These are phyloP conservation scores for Aspergillus texensis DNA, from an alignment of 2,329 filamentous ascomycete species.

Conservation along the genomic window DNA sequence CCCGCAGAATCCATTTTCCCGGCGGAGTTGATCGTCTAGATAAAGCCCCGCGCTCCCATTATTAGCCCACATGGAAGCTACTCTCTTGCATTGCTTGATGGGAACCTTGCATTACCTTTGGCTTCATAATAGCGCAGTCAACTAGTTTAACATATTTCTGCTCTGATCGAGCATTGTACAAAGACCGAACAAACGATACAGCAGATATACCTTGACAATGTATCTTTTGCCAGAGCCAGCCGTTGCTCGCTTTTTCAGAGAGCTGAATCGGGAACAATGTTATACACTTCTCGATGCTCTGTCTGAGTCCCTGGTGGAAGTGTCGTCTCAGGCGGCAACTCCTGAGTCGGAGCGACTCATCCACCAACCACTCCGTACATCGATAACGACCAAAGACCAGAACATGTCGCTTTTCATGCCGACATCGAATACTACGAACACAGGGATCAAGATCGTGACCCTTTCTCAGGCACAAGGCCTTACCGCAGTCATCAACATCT, in stretches of 20 bases:
- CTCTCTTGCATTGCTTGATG: background rate
- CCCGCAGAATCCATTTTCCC: background rate
- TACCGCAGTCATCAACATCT: conserved; percentile 70
- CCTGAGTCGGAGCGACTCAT: conserved; percentile 32
- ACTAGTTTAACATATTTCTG: background rate
- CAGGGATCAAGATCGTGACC: conserved; percentile 74
- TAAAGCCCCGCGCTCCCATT: background rate
- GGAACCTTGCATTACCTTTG: background rate
- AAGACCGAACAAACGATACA: background rate
- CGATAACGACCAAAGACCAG: conserved; percentile 42
- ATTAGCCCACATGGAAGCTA: background rate
- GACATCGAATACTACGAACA: conserved; percentile 63
- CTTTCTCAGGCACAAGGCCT: conserved; percentile 47
- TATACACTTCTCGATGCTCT: conserved; percentile 40
- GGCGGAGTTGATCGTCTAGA: background rate
- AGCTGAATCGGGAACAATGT: conserved; percentile 35
- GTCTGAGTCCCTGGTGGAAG: conserved; percentile 36
- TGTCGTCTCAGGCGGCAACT: conserved; percentile 32
- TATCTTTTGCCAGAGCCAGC: conserved; percentile 38
- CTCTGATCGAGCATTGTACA: background rate
- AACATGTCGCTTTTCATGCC: conserved; percentile 74
- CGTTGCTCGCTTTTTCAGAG: conserved; percentile 37
- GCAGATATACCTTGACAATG: conserved; percentile 25
- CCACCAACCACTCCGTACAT: conserved; percentile 48
- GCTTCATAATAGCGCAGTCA: background rate